Evolutionary conservation across 768 basidiomycete species (phyloP).

Genomic region (Stropharia rugosoannulata): DNA sequence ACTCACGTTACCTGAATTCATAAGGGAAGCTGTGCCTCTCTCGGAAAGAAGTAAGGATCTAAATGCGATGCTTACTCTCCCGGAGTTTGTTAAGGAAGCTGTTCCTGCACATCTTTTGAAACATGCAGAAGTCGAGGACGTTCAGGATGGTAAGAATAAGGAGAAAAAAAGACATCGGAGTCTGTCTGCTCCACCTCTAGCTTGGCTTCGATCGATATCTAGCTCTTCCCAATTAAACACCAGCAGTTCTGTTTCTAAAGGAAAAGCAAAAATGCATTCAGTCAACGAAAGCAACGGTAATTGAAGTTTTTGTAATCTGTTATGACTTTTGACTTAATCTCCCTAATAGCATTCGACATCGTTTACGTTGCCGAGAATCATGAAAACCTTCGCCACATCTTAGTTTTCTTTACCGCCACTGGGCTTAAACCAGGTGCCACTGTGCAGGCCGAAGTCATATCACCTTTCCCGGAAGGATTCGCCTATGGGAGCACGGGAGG

Average conservation of each 20-base stretch:
- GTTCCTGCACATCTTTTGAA: slow-evolving; percentile 29
- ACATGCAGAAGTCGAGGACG: background rate
- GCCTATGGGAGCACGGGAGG: slow-evolving; percentile 34
- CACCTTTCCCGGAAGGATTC: slow-evolving; percentile 36
- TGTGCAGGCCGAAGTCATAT: slow-evolving; percentile 66
- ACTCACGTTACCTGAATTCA: slow-evolving; percentile 62
- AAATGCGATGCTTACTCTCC: slow-evolving; percentile 52
- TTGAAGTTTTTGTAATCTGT: background rate
- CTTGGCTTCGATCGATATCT: slow-evolving; percentile 49
- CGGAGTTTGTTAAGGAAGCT: slow-evolving; percentile 59
- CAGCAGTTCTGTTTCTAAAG: slow-evolving; percentile 17
- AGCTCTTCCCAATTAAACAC: slow-evolving; percentile 15
- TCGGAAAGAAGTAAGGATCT: slow-evolving; percentile 33
- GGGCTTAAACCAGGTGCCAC: slow-evolving; percentile 48
- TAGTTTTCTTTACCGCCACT: slow-evolving; percentile 67
- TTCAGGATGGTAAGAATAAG: slow-evolving; percentile 1
- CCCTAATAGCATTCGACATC: slow-evolving; percentile 40
- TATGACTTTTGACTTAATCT: background rate
- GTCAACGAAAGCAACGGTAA: slow-evolving; percentile 16
- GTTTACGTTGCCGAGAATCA: slow-evolving; percentile 73
- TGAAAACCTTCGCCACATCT: slow-evolving; percentile 77
- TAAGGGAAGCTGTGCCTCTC: slow-evolving; percentile 47
- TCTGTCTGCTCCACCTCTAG: slow-evolving; percentile 57
- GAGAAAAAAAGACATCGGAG: slow-evolving; percentile 47
- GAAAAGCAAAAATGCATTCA: slow-evolving; percentile 12